These are phyloP conservation scores for Domatiomyces catenatus DNA, from an alignment of 2,329 filamentous ascomycete genomes.

Conservation along the genomic window DNA sequence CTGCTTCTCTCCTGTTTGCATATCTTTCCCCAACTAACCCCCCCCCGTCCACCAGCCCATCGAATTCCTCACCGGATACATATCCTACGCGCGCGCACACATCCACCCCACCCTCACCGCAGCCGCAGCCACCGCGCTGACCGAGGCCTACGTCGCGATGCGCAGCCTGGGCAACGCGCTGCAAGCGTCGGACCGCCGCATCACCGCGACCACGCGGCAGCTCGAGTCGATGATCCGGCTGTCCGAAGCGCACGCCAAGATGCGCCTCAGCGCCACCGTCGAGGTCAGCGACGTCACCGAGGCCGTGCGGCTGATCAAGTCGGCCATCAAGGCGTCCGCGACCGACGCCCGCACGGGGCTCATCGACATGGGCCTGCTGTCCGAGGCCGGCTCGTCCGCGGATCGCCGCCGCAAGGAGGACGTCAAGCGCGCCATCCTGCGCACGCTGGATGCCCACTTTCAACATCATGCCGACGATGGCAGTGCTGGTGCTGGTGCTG, in stretches of 20 bases:
- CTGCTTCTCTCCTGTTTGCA: neutral
- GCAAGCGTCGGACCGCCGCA: constrained; percentile 79
- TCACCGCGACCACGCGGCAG: constrained; percentile 92
- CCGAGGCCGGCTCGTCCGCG: constrained; percentile 80
- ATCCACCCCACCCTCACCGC: constrained; percentile 70
- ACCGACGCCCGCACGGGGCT: constrained; percentile 79
- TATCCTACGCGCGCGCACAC: constrained; percentile 82
- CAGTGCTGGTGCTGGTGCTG: constrained; percentile 15
- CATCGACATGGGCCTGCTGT: constrained; percentile 92
- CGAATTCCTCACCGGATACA: constrained; percentile 91
- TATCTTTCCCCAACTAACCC: constrained; percentile 5
- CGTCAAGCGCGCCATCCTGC: constrained; percentile 63
- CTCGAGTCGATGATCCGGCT: constrained; percentile 98
- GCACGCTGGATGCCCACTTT: constrained; percentile 54
- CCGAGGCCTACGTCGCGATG: constrained; percentile 84
- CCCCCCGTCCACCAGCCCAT: constrained; percentile 52
- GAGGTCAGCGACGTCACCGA: constrained; percentile 72
- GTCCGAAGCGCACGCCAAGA: constrained; percentile 90
- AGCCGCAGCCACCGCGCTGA: constrained; percentile 67
- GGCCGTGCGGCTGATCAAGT: constrained; percentile 82
- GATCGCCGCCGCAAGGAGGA: constrained; percentile 72
- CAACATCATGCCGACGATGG: constrained; percentile 19
- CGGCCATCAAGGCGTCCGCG: constrained; percentile 89
- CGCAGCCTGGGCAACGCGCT: constrained; percentile 80
- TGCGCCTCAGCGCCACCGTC: constrained; percentile 68